Conservation (phyloP, 2,329 filamentous ascomycete genomes). For the Alternaria ventricosa region DNA sequence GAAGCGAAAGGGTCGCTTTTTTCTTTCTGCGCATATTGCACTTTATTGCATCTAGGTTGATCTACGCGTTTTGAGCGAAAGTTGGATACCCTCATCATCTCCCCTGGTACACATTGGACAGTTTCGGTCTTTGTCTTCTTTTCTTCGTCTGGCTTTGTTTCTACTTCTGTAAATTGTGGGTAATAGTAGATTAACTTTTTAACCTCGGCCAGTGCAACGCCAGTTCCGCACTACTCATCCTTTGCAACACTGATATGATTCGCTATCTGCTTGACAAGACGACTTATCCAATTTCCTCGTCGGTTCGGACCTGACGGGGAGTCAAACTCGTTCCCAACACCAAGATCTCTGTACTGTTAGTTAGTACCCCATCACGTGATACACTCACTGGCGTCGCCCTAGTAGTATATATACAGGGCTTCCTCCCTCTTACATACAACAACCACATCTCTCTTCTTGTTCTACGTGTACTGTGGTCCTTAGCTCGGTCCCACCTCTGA, state of each 20-base stretch:
- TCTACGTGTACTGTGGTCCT: not conserved
- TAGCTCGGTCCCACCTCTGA: not conserved
- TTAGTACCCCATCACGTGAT: too few species aligned
- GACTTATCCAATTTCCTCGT: not conserved
- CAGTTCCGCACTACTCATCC: not conserved
- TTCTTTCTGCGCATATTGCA: not conserved
- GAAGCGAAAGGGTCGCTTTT: not conserved
- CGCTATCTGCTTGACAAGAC: not conserved
- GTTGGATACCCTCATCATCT: constrained; percentile 29
- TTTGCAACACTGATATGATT: not conserved
- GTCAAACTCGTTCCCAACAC: not conserved
- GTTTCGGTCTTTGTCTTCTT: not conserved
- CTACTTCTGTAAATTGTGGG: not conserved
- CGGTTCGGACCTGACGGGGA: not conserved
- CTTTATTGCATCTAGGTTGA: constrained; percentile 1
- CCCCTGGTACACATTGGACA: not conserved
- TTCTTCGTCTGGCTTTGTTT: not conserved
- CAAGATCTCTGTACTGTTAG: not conserved
- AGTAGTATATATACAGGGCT: too few species aligned
- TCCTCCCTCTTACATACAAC: too few species aligned
- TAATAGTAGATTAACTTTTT: not conserved
- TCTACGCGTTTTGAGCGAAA: constrained; percentile 14
- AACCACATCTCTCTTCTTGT: too few species aligned
- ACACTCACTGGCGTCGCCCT: too few species aligned
- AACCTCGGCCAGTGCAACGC: not conserved